Evolutionary conservation across 2,329 filamentous ascomycete species (phyloP), one percentile per base, ranked within the genome.

Genomic region (Furcasterigmium furcatum): DNA sequence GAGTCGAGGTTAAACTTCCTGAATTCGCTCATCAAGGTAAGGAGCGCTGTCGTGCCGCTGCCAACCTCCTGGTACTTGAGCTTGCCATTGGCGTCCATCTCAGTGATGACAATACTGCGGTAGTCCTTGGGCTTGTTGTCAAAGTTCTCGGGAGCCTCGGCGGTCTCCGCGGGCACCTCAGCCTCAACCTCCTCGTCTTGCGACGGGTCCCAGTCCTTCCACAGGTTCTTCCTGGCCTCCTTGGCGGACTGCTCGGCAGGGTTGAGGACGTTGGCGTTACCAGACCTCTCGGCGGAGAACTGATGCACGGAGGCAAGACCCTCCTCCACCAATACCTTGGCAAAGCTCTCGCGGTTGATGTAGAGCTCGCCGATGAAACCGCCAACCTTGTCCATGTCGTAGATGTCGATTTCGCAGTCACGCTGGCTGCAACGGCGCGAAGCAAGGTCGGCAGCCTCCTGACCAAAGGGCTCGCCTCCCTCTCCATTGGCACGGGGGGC

Each of bases 361-460:
- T 91, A 96, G 20, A 99, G 77, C 13, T 90, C 88, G 45, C 94
- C 94, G 55, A 99, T 97, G 74, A 99, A 99, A 30, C 94, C 94
- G 58, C 94, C 94, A 21, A 94, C 85, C 76, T 96, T 97, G 76
- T 99, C 94, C 55, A 90, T 88, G 58, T 91, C 91, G 64, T 96
- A 85, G 18, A 99, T 87, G 58, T 99, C 91, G 47, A 99, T 88
- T 67, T 97, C 92, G 41, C 94, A 91, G 66, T 99, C 94, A 45
- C 94, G 85, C 73, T 99, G 94, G 74, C 91, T 87, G 70, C 87
- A 91, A 47, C 91, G 83, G 58, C 82, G 85, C 68, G 89, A 91
- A 41, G 92, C 91, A 55, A 97, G 84, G 42, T 99, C 92, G 51
- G 95, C 80, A 4, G 92, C 92, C 71, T 99, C 94, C 65, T 95